phyloP scores from a whole-genome alignment of 768 basidiomycete species.

The Macrolepiota fuliginosa region DNA sequence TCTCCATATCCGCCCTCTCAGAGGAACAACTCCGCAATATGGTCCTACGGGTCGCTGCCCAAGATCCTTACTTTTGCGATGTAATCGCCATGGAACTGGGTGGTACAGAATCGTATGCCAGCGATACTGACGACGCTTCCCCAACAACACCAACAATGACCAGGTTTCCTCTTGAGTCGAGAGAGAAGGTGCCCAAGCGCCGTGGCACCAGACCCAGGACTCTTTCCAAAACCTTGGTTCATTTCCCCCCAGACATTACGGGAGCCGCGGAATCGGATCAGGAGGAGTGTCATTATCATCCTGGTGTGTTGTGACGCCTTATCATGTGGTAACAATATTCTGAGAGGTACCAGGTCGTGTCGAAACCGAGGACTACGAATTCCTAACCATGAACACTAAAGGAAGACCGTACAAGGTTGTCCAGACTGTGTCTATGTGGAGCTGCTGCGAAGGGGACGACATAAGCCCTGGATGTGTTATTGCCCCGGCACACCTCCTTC shows the following conservation, averaged over 20 bases:
- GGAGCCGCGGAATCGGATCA: conserved; percentile 4
- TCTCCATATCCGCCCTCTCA: conserved; percentile 34
- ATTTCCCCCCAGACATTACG: conserved; percentile 2
- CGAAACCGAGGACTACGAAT: conserved; percentile 38
- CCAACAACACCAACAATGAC: conserved; percentile 16
- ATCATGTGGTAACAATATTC: not conserved
- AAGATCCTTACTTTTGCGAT: conserved; percentile 32
- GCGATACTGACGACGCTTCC: conserved; percentile 11
- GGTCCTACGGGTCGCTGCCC: conserved; percentile 34
- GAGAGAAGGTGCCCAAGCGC: conserved; percentile 15
- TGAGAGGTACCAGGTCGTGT: conserved; percentile 27
- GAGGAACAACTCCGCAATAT: conserved; percentile 38
- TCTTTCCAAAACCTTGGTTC: conserved; percentile 5
- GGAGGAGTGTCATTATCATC: conserved; percentile 28
- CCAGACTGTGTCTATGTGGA: conserved; percentile 43
- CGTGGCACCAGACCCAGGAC: not conserved
- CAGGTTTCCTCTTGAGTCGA: conserved; percentile 12
- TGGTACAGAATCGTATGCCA: conserved; percentile 8
- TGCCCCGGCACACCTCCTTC: conserved; percentile 16
- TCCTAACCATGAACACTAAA: conserved; percentile 34
- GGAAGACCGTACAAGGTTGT: conserved; percentile 28
- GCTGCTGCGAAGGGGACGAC: conserved; percentile 44
- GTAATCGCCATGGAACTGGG: conserved; percentile 38
- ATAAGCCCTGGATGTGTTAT: conserved; percentile 33
- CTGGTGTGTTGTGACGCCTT: conserved; percentile 29